Evolutionary conservation across 768 basidiomycete genomes (phyloP).

Genomic region (Hypholoma fasciculare): DNA sequence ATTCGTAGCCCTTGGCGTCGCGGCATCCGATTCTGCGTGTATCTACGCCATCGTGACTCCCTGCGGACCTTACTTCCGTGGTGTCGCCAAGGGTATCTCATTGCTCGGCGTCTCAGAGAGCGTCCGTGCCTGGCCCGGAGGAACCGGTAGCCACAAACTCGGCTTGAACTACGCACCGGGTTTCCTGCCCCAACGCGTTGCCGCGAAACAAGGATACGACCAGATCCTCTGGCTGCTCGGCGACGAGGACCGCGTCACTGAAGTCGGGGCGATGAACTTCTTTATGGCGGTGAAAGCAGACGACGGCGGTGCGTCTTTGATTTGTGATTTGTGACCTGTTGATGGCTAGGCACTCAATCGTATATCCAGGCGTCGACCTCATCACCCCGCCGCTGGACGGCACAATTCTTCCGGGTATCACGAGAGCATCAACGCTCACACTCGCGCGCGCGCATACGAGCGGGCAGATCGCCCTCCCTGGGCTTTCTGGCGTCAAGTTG

Average conservation of each 20-base stretch:
- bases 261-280: constrained; percentile 82
- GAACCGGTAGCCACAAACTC: constrained; percentile 81
- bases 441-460: constrained; percentile 63
- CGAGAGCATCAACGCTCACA: constrained; percentile 70
- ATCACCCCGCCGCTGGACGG: constrained; percentile 85
- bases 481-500: constrained; percentile 33
- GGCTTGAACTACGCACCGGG: constrained; percentile 66
- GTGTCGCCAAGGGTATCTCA: constrained; percentile 56
- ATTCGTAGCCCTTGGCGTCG: constrained; percentile 51
- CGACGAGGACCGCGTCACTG: constrained; percentile 46
- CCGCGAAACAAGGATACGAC: constrained; percentile 66
- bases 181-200: constrained; percentile 65
- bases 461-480: constrained; percentile 43
- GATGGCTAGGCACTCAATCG: neutral
- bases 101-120: constrained; percentile 41
- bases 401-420: constrained; percentile 91
- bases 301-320: constrained; percentile 49
- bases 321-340: too few relatives aligned
- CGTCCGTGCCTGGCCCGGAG: constrained; percentile 53
- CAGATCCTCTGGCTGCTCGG: constrained; percentile 82
- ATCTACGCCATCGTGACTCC: constrained; percentile 75
- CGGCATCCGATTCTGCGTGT: constrained; percentile 69
- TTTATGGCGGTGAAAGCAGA: constrained; percentile 64
- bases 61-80: constrained; percentile 76
- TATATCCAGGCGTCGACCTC: constrained; percentile 59